These are phyloP conservation scores for Suillus variegatus DNA, from an alignment of 768 basidiomycete species.

Conservation along the genomic window DNA sequence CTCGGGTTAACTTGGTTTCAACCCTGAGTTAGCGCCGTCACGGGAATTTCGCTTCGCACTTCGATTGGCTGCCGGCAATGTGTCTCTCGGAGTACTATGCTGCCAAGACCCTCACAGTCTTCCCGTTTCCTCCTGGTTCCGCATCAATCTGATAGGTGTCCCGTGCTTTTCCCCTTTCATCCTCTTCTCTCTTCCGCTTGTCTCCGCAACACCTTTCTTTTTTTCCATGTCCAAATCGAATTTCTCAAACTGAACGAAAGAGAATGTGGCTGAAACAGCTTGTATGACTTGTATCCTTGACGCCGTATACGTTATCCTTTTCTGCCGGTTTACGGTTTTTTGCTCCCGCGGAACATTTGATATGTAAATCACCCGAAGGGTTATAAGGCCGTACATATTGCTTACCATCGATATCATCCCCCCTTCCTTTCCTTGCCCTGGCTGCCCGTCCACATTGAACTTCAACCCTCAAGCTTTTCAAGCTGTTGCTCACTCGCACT, in stretches of 20 bases:
- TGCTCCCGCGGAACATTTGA: conserved; percentile 13
- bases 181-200: conserved; percentile 19
- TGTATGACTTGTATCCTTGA: conserved; percentile 7
- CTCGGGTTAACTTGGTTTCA: neutral
- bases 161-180: conserved; percentile 6
- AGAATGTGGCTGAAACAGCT: conserved; percentile 9
- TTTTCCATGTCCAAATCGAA: conserved; percentile 8
- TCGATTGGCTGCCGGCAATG: conserved; percentile 3
- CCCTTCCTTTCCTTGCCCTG: conserved; percentile 12
- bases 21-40: conserved; percentile 17
- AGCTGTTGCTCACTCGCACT: conserved; percentile 3
- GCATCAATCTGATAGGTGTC: neutral
- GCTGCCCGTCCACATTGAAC: neutral
- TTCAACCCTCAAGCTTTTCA: conserved; percentile 16
- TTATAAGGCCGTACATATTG: conserved; percentile 21
- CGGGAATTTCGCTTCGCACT: conserved; percentile 6
- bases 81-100: conserved; percentile 10
- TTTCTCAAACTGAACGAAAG: conserved; percentile 9
- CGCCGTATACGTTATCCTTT: conserved; percentile 30
- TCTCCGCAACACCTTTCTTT: conserved; percentile 20
- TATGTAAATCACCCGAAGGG: conserved; percentile 6
- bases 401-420: conserved; percentile 5
- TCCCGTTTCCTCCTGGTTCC: conserved; percentile 8
- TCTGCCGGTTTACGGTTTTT: conserved; percentile 11
- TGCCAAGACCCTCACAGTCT: neutral